These are phyloP conservation scores for Penicillium samsonianum DNA, from an alignment of 495 filamentous ascomycete species.

Conservation along the genomic window DNA sequence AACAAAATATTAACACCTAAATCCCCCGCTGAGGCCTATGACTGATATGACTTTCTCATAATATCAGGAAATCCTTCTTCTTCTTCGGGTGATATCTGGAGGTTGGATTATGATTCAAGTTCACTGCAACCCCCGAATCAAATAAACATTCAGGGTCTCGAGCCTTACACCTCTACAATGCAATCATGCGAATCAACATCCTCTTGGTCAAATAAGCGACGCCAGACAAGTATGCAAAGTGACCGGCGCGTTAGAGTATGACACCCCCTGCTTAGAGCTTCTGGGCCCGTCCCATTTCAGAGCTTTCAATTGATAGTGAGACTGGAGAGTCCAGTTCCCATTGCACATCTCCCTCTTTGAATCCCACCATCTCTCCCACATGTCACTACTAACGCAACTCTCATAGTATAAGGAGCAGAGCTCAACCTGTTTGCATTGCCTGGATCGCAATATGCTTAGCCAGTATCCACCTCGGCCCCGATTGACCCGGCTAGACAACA, in stretches of 20 bases:
- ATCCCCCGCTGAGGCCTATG: not conserved
- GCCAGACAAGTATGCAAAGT: slow-evolving; percentile 13
- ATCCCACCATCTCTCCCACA: not conserved
- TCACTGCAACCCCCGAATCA: not conserved
- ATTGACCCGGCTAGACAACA: slow-evolving; percentile 28
- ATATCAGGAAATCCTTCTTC: not conserved
- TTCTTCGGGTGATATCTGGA: slow-evolving; percentile 17
- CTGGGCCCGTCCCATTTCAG: not conserved
- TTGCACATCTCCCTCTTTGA: not conserved
- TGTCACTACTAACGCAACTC: not conserved
- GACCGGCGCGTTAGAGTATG: slow-evolving; percentile 16
- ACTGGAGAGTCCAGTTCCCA: not conserved
- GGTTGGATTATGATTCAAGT: slow-evolving; percentile 12
- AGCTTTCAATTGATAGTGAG: not conserved
- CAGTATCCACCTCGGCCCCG: slow-evolving; percentile 32
- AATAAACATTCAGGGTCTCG: slow-evolving; percentile 2
- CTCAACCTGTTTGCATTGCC: slow-evolving; percentile 35
- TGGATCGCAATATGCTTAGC: slow-evolving; percentile 37
- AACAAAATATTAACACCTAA: not conserved
- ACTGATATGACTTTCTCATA: not conserved
- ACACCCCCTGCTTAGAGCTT: not conserved
- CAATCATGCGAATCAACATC: slow-evolving; percentile 2
- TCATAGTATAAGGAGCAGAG: slow-evolving; percentile 1
- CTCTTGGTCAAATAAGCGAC: slow-evolving; percentile 23
- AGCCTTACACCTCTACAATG: slow-evolving; percentile 2